These are phyloP conservation scores for Przewalskia tangutica DNA, from an alignment of 257 asterid species.

Conservation along the genomic window DNA sequence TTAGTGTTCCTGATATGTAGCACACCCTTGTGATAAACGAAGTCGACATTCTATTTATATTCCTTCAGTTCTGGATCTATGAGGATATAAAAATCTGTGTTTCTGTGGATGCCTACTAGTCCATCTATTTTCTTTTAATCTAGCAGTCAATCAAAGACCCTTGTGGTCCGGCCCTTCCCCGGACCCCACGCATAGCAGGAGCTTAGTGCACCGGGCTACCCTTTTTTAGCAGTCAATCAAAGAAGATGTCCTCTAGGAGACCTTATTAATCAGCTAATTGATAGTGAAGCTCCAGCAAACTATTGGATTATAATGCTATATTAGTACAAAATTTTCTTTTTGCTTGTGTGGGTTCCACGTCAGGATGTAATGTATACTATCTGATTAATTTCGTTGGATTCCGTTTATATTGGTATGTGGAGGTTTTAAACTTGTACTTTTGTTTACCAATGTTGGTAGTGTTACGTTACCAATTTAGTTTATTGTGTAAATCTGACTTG, in stretches of 20 bases:
- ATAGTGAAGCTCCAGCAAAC: background rate
- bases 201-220: too few relatives aligned
- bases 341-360: background rate
- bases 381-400: background rate
- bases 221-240: too few relatives aligned
- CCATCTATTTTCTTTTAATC: background rate
- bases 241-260: slow-evolving; percentile 15
- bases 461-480: background rate
- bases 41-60: background rate
- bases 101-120: background rate
- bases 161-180: too few relatives aligned
- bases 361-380: slow-evolving; percentile 11
- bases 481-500: background rate
- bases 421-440: background rate
- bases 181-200: too few relatives aligned
- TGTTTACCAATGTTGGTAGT: background rate
- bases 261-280: background rate
- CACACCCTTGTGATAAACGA: background rate
- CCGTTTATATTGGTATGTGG: background rate
- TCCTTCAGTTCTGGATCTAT: background rate
- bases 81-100: background rate
- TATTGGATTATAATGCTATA: background rate
- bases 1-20: background rate
- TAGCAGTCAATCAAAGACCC: background rate
- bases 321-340: background rate